Percentiles rank a stretch among this genome's conserved stretches.
Conservation (phyloP, 2,329 filamentous ascomycete species). For the Sordariomycetes sp. region DNA sequence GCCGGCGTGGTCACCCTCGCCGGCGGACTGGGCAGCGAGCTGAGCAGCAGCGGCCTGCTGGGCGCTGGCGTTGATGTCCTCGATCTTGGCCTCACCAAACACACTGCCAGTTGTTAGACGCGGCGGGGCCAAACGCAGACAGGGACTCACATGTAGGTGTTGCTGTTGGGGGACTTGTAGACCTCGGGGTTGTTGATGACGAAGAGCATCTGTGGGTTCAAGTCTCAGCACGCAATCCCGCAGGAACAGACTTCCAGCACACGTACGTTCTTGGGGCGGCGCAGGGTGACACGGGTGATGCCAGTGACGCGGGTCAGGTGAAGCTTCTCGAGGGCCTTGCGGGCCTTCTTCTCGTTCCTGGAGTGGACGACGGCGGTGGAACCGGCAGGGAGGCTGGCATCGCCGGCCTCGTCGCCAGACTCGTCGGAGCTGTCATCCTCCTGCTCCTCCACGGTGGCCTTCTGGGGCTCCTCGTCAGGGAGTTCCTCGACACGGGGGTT, state of each 20-base stretch:
- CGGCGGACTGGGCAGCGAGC: conserved; percentile 66
- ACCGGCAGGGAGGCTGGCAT: conserved; percentile 70
- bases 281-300: conserved; percentile 96
- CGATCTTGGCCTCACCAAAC: conserved; percentile 99
- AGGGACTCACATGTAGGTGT: conserved; percentile 94
- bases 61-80: conserved; percentile 97
- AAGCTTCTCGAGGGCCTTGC: conserved; percentile 98
- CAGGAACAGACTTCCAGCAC: background rate
- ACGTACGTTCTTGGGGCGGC: conserved; percentile 98
- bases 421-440: conserved; percentile 60
- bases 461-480: conserved; percentile 80
- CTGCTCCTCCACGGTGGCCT: conserved; percentile 68
- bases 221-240: conserved; percentile 11
- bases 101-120: conserved; percentile 50
- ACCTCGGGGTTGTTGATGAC: conserved; percentile 99
- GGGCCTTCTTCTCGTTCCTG: conserved; percentile 99
- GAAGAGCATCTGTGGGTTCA: conserved; percentile 72
- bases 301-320: conserved; percentile 92
- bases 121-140: background rate
- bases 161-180: conserved; percentile 98
- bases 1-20: conserved; percentile 58
- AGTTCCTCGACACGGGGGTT: conserved; percentile 98
- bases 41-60: conserved; percentile 94
- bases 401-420: conserved; percentile 71
- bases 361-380: conserved; percentile 89